These are phyloP conservation scores for Colletotrichum sp. DNA, from an alignment of 2,329 filamentous ascomycete species.

Conservation along the genomic window DNA sequence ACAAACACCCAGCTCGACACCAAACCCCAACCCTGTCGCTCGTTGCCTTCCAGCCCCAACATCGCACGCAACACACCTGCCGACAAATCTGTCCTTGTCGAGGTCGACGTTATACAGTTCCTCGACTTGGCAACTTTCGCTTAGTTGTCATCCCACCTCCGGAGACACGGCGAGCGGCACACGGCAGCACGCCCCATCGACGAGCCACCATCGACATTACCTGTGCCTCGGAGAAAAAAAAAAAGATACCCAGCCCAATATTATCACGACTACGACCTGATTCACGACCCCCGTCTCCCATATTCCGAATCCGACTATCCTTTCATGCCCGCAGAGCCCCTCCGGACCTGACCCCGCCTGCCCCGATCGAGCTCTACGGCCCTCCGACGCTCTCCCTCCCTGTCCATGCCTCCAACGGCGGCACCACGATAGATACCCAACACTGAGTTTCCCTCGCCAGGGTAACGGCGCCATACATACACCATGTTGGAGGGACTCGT, in stretches of 20 bases:
- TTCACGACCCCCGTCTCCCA: not conserved
- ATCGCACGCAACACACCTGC: not conserved
- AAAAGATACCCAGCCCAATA: not conserved
- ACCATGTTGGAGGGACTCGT: conserved; percentile 97
- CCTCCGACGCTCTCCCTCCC: conserved; percentile 5
- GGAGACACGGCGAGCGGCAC: not conserved
- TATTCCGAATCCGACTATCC: not conserved
- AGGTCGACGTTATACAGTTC: not conserved
- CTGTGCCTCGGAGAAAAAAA: not conserved
- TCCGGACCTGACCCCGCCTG: not conserved
- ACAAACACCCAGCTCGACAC: conserved; percentile 7
- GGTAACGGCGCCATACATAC: conserved; percentile 70
- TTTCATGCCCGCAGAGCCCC: not conserved
- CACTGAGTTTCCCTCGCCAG: conserved; percentile 51
- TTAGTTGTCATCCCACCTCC: not conserved
- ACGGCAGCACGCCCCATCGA: not conserved
- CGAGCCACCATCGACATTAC: not conserved
- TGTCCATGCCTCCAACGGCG: conserved; percentile 1
- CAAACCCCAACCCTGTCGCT: conserved; percentile 9
- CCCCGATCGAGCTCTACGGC: not conserved
- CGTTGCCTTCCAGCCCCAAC: not conserved
- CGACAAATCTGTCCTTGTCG: not conserved
- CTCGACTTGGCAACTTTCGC: not conserved
- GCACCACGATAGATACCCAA: not conserved
- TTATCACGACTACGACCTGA: not conserved